These are phyloP conservation scores for Funneliformis caledonium DNA, from an alignment of 371 early-diverging fungal genomes.

Conservation along the genomic window DNA sequence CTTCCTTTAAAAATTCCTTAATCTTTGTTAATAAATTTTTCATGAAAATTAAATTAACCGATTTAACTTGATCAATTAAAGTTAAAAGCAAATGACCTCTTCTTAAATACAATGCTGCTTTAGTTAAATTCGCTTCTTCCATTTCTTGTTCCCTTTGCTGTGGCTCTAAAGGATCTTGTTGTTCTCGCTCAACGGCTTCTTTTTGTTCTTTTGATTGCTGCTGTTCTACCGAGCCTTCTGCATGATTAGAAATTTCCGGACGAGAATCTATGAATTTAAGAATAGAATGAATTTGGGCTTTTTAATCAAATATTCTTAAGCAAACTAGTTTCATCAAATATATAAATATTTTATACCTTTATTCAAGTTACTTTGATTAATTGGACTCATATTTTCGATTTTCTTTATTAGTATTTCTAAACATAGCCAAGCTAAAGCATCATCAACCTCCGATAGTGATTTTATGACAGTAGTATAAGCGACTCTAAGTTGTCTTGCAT, in stretches of 20 bases:
- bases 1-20: constrained; percentile 43
- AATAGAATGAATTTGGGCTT: no score
- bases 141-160: neutral
- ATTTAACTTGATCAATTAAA: constrained; percentile 49
- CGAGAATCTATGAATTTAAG: neutral
- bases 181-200: constrained; percentile 17
- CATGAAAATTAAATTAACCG: constrained; percentile 49
- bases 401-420: constrained; percentile 54
- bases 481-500: constrained; percentile 61
- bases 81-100: constrained; percentile 48
- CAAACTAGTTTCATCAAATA: no score
- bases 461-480: constrained; percentile 63
- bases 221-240: neutral
- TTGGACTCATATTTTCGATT: constrained; percentile 47
- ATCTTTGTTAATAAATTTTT: constrained; percentile 47
- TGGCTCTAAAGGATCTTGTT: constrained; percentile 3
- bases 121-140: constrained; percentile 34
- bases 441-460: constrained; percentile 62
- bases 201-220: neutral
- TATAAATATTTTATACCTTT: neutral
- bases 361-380: constrained; percentile 11
- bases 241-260: neutral
- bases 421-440: constrained; percentile 65
- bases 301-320: no score
- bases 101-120: constrained; percentile 40